Base-by-base conservation (phyloP, 2,329 filamentous ascomycete genomes). In the Dendryphion nanum region DNA sequence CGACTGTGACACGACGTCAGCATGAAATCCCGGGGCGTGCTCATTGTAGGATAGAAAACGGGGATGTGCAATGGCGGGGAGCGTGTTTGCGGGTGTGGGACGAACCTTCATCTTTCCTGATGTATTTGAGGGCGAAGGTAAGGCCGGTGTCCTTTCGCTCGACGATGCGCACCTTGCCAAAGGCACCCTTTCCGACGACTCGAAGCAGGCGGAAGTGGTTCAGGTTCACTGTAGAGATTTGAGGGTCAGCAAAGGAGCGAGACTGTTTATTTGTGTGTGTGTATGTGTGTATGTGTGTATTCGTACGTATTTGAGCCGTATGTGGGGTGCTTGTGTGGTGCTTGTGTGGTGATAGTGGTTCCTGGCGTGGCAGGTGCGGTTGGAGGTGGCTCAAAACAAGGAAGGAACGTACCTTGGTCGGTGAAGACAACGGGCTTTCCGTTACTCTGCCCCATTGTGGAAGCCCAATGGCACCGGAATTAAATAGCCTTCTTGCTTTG, bases 131-230 rank as follows among this genome's bases (percentile, higher is more conserved):
- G 30, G 93, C 93, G 68, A 98, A 98, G 3, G 90, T 91, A 57
- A 97, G 72, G 40, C 83, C 85, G 2, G 89, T 95, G 64, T 98
- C 93, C 70, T 97, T 97, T 53, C 90, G 82, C 76, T 98, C 93
- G 61, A 98, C 93, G 53, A 98, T 98, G 59, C 93, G 86, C 45
- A 98, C 93, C 71, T 98, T 98, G 59, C 93, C 93, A 74, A 98
- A 98, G 40, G 93, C 93, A 59, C 93, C 93, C 68, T 95, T 94
- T 51, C 93, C 93, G 53, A 98, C 93, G 48, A 98, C 93, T 62
- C 93, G 85, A 50, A 97, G 74, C 39, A 98, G 78, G 51, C 91
- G 87, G 69, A 98, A 98, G 70, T 98, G 93, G 63, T 96, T 96
- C 55, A 98, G 83, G 67, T 91, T 97, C 55, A 95, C 93, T 95